A percentile compares a stretch with the other conserved stretches of the same genome.
phyloP scores from a whole-genome alignment of 345 rosid species.

The Syzygium grande region DNA sequence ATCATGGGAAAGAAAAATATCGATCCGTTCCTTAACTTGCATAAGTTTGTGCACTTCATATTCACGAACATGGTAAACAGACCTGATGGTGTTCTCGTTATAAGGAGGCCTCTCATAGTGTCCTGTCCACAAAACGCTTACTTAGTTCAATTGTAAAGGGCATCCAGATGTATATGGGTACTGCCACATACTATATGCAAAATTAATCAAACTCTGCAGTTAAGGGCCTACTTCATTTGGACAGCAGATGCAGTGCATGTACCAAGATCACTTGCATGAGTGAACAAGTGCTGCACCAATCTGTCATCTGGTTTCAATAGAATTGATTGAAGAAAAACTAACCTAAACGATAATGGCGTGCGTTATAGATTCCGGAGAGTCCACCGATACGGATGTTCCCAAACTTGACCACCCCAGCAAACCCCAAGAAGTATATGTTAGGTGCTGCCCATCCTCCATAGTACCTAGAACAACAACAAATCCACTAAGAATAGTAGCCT shows the following conservation, averaged over 20 bases:
- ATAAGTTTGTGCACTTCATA: constrained; percentile 83
- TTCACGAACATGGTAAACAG: constrained; percentile 85
- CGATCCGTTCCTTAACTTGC: constrained; percentile 74
- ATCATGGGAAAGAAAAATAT: constrained; percentile 91
- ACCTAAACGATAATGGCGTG: constrained; percentile 55
- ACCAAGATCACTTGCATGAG: neutral
- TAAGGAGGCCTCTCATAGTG: constrained; percentile 89
- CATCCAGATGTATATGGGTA: neutral
- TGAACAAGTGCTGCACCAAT: neutral
- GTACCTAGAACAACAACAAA: constrained; percentile 36
- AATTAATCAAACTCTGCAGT: neutral
- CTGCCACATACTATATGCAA: neutral
- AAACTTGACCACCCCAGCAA: constrained; percentile 78
- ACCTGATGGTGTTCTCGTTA: constrained; percentile 50
- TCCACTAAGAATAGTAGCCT: neutral
- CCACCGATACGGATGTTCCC: constrained; percentile 88
- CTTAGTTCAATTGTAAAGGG: neutral
- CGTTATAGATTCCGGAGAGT: constrained; percentile 80
- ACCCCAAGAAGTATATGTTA: constrained; percentile 76
- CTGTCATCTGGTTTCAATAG: neutral
- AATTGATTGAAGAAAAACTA: neutral
- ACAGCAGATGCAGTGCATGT: neutral
- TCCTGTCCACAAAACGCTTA: constrained; percentile 33
- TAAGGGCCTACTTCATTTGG: neutral
- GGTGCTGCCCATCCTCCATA: constrained; percentile 97